Conservation (phyloP, 148 eudicot species). For the Vaccinium darrowii region DNA sequence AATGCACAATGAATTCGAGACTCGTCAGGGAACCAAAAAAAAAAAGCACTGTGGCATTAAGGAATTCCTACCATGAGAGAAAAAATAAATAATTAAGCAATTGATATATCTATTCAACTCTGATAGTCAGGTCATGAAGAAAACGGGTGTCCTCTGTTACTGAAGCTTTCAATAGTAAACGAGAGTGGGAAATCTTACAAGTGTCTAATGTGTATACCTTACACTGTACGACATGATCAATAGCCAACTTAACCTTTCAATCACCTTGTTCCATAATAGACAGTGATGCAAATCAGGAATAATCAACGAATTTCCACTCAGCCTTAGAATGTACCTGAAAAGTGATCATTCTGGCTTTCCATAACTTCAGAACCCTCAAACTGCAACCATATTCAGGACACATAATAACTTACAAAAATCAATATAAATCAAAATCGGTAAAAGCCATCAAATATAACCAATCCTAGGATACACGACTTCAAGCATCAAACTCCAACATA, state of each 20-base stretch:
- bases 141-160: no score
- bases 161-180: no score
- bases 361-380: constrained; percentile 80
- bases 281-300: constrained; percentile 6
- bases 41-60: neutral
- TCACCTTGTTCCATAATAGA: neutral
- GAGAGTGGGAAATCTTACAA: no score
- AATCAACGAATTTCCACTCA: neutral
- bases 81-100: neutral
- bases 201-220: no score
- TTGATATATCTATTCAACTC: neutral
- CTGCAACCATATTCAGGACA: constrained; percentile 46
- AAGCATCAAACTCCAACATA: neutral
- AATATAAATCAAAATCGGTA: neutral
- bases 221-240: no score
- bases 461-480: neutral
- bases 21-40: neutral
- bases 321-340: constrained; percentile 49
- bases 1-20: neutral
- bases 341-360: constrained; percentile 63
- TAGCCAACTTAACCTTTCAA: neutral
- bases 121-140: no score
- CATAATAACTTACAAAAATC: constrained; percentile 1
- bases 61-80: neutral
- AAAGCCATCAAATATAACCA: neutral